These are phyloP conservation scores for Populus tomentosa DNA, from an alignment of 441 rosid genomes.

Conservation along the genomic window DNA sequence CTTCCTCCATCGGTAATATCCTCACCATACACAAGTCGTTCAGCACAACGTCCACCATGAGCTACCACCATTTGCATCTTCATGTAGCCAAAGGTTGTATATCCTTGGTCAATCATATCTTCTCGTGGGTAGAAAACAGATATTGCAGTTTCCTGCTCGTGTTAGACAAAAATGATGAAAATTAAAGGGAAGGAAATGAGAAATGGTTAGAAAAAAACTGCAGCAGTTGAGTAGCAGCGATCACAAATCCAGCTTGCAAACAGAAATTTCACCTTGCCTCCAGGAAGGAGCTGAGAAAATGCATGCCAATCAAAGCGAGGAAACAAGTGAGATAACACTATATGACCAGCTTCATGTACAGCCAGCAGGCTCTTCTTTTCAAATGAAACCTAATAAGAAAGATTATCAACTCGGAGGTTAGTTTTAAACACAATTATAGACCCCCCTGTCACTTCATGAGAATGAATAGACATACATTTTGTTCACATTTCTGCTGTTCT, in stretches of 20 bases:
- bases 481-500: constrained; percentile 91
- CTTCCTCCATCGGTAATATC: constrained; percentile 92
- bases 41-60: constrained; percentile 98
- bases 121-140: constrained; percentile 96
- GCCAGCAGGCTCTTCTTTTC: constrained; percentile 92
- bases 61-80: constrained; percentile 99
- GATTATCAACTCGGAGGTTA: constrained; percentile 15
- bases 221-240: not conserved
- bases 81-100: constrained; percentile 97
- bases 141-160: constrained; percentile 82
- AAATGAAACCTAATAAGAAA: constrained; percentile 53
- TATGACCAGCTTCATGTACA: constrained; percentile 96
- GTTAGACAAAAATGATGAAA: not conserved
- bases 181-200: not conserved
- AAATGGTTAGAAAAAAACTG: constrained; percentile 7
- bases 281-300: constrained; percentile 98
- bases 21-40: constrained; percentile 74
- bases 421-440: constrained; percentile 12
- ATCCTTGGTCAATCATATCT: constrained; percentile 93
- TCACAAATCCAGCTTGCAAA: constrained; percentile 9
- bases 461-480: constrained; percentile 51
- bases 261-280: constrained; percentile 68
- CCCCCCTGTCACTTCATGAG: not conserved
- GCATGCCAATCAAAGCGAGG: constrained; percentile 99
- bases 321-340: constrained; percentile 90